phyloP scores from a whole-genome alignment of 2,329 filamentous ascomycete species.

The Cladosporium sp. region DNA sequence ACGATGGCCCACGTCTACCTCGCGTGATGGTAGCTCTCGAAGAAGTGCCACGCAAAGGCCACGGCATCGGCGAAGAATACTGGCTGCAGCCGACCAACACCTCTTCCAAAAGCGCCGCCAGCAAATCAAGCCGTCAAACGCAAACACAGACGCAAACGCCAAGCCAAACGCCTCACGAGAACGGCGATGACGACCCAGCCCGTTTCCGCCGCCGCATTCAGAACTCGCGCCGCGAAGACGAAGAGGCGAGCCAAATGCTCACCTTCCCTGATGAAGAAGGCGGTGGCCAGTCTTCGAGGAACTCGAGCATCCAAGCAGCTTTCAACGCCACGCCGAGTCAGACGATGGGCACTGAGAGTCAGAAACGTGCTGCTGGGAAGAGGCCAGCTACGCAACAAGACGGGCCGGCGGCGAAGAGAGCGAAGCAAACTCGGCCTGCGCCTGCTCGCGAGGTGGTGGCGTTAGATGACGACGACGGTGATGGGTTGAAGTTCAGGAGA shows the following conservation, averaged over 20 bases:
- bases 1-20: conserved; percentile 47
- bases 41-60: conserved; percentile 66
- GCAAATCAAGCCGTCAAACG: conserved; percentile 20
- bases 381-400: conserved; percentile 22
- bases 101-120: conserved; percentile 19
- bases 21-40: conserved; percentile 68
- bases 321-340: conserved; percentile 17
- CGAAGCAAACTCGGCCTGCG: conserved; percentile 22
- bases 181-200: conserved; percentile 21
- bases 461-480: conserved; percentile 49
- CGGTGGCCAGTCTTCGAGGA: conserved; percentile 16
- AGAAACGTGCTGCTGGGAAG: conserved; percentile 23
- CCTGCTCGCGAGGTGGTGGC: conserved; percentile 14
- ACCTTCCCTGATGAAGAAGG: conserved; percentile 16
- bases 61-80: conserved; percentile 71
- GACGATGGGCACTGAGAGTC: conserved; percentile 19
- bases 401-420: conserved; percentile 28
- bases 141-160: conserved; percentile 14
- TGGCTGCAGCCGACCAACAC: conserved; percentile 49
- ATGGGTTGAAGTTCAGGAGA: conserved; percentile 52
- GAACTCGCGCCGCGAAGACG: conserved; percentile 26
- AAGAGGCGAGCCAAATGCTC: conserved; percentile 19
- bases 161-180: conserved; percentile 12
- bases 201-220: conserved; percentile 29
- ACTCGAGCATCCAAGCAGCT: conserved; percentile 3